Base-by-base conservation (phyloP, 1,139 yeast species). In the Protomyces inouyei region DNA sequence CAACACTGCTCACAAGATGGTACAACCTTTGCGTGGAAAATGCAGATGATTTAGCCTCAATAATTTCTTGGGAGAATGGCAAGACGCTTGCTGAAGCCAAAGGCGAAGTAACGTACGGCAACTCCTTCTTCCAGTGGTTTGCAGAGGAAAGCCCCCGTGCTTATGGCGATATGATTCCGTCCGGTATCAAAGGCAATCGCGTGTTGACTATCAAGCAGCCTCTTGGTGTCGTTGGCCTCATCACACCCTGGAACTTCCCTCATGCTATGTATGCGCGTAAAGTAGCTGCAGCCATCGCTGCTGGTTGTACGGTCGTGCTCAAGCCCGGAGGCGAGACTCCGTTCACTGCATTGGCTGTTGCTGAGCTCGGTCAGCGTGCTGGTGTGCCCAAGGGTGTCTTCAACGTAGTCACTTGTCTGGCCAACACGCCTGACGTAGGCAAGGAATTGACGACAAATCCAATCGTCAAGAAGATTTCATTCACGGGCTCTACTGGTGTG, bases 171-270 rank as follows among this genome's bases (percentile, higher is more conserved):
- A 80, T 86, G 2, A 86, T 89, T 67, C 87, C 85, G 63, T 87
- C 96, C 3, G 77, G 83, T 28, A 81, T 79, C 72, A 76, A 84
- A 45, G 72, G 77, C 52, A 84, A 82, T 73, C 80, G 92, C 70
- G 65, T 68, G 45, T 8, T 68, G 51, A 68, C 69, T 23, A 68
- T 78, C 66, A 76, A 68, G 68, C 82, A 80, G 71, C 82, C 83
- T 1, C 77, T 80, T 57, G 83, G 83, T 18, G 80, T 79, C 3
- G 89, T 93, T 71, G 97, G 96, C 36, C 84, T 92, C 67, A 80
- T 92, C 70, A 89, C 97, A 3, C 98, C 98, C 21, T 92, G 97
- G 97, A 92, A 92, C 76, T 92, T 92, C 78, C 98, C 98, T 18
- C 80, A 87, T 61, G 95, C 97, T 4, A 92, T 92, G 98, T 88